Evolutionary conservation across 106 monocot genomes (phyloP), one percentile per base, ranked within the genome.

Genomic region (Dactylorhiza incarnata): DNA sequence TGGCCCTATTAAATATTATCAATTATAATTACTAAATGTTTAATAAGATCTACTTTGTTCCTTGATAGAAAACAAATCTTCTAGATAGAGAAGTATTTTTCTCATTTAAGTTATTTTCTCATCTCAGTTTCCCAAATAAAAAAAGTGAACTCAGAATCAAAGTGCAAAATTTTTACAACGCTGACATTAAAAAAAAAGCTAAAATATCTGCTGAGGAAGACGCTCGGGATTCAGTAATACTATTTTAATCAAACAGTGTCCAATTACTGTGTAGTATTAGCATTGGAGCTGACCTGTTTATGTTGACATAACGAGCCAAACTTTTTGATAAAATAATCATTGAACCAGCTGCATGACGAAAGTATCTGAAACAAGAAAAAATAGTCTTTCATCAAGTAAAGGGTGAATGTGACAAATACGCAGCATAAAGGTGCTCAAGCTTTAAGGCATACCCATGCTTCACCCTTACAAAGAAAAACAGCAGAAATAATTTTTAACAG

Each of bases 271-370:
- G 37, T 37, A 37, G 37, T 37, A 37, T 1, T 37, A 37, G 3
- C 37, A 37, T 37, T 37, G 37, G 37, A 37, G 37, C 37, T 37
- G 45, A 95, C 99, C 99, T 99, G 88, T 99, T 99, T 80, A 92
- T 90, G 81, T 84, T 88, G 78, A 94, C 84, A 72, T 90, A 99
- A 5, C 50, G 84, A 69, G 91, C 99, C 76, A 99, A 87, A 68
- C 88, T 88, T 74, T 86, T 94, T 66, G 99, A 94, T 55, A 99
- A 55, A 72, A 99, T 92, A 44, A 94, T n/a, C 45, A 94, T 72
- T 47, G 89, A 83, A 29, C 91, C 89, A 79, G 91, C 59, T 73
- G 94, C 94, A 99, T 99, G 99, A 9, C 99, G 87, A 51, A 99
- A 99, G 67, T 99, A 99, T 74, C 99, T 99, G 85, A 49, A 74